These are phyloP conservation scores for Dendrobium officinale DNA, from an alignment of 106 monocot genomes.

Conservation along the genomic window DNA sequence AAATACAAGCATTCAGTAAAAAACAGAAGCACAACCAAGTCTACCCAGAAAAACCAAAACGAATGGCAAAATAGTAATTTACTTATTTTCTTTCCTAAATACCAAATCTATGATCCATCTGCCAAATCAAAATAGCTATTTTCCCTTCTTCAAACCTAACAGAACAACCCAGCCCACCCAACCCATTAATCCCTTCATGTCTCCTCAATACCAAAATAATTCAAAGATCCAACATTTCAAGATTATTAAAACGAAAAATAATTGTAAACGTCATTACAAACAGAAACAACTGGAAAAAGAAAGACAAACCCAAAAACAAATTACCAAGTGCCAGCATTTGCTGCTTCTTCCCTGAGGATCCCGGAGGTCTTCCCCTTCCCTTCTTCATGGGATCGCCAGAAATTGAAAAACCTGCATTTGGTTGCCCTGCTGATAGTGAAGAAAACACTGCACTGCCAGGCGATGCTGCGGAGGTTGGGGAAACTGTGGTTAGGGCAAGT, in stretches of 20 bases:
- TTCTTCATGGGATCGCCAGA: constrained; percentile 39
- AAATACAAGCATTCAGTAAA: not conserved
- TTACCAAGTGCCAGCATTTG: constrained; percentile 69
- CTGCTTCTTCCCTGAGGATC: constrained; percentile 62
- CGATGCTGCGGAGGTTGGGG: constrained; percentile 11
- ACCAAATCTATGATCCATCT: not conserved
- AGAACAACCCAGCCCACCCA: not conserved
- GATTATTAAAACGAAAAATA: not conserved
- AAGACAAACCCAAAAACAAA: not conserved
- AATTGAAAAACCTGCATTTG: constrained; percentile 3
- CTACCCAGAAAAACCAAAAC: not conserved
- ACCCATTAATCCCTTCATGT: not conserved
- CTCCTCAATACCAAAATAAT: not conserved
- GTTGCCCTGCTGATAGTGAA: constrained; percentile 7
- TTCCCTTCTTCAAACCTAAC: not conserved
- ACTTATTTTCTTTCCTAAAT: not conserved
- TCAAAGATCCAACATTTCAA: not conserved
- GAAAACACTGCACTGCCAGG: constrained; percentile 15
- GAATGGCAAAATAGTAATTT: not conserved
- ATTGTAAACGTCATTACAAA: not conserved
- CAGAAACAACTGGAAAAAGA: not conserved
- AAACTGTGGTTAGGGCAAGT: constrained; percentile 24
- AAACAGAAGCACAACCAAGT: not conserved
- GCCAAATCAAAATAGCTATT: not conserved
- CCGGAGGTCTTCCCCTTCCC: constrained; percentile 51